A percentile compares a stretch with the other conserved stretches of the same genome.
Conservation (phyloP, 306 rosid genomes). For the Trichosanthes cucumerina region DNA sequence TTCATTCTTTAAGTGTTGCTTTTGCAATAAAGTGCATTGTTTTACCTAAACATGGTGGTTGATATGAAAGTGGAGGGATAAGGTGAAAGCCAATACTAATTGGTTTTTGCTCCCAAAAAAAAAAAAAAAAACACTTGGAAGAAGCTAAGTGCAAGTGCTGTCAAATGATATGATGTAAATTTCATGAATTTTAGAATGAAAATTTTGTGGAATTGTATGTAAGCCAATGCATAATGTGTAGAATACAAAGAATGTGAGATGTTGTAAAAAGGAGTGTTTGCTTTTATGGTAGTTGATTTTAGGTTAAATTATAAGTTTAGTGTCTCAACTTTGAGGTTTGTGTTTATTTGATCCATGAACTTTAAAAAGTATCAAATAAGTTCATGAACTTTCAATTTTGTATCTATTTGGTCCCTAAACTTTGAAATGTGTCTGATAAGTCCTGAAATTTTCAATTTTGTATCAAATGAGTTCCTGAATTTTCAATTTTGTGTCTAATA, state of each 20-base stretch:
- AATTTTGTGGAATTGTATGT: background rate
- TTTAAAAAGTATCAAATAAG: no score
- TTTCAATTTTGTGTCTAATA: no score
- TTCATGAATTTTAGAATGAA: background rate
- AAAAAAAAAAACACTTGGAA: background rate
- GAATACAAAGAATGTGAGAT: background rate
- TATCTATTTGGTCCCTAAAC: no score
- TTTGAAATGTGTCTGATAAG: no score
- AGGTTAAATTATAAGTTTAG: no score
- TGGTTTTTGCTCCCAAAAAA: background rate
- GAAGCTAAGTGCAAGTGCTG: background rate
- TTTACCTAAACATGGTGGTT: background rate
- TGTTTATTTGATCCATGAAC: no score
- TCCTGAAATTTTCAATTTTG: no score
- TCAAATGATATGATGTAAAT: background rate
- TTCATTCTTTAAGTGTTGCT: background rate
- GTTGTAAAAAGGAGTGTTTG: background rate
- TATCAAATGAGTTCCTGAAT: no score
- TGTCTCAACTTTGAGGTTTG: no score
- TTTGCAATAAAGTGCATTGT: background rate
- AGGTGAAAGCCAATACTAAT: background rate
- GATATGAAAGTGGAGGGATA: background rate
- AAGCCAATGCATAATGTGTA: background rate
- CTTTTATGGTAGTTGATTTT: background rate
- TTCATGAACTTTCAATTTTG: no score